Evolutionary conservation across 1,284 basidiomycete species (phyloP).

Genomic region (Puccinia coronata): DNA sequence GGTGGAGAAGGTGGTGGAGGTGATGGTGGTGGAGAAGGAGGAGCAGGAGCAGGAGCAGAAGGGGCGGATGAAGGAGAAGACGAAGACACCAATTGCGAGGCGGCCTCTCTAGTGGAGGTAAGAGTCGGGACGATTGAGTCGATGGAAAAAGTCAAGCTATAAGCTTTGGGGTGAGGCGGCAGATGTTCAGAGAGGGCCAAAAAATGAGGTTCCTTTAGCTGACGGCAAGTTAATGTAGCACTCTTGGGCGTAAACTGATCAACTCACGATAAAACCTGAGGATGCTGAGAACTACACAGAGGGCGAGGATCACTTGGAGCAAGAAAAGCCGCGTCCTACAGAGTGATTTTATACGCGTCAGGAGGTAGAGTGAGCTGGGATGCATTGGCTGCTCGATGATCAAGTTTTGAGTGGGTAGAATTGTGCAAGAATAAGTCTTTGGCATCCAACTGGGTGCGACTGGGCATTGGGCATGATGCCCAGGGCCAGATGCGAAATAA

Average conservation of each 20-base stretch:
- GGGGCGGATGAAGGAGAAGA: too few relatives aligned
- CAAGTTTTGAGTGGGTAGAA: background rate
- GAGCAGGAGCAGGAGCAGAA: background rate
- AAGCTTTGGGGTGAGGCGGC: background rate
- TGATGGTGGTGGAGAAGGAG: too few relatives aligned
- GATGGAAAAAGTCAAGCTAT: slow-evolving; percentile 5
- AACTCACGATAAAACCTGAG: background rate
- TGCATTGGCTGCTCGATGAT: slow-evolving; percentile 5
- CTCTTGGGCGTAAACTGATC: background rate
- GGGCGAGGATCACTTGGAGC: background rate
- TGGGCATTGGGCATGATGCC: background rate
- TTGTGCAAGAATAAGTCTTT: background rate
- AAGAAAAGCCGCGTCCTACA: slow-evolving; percentile 3
- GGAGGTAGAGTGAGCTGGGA: background rate
- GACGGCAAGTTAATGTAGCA: background rate
- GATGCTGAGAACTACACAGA: slow-evolving; percentile 18
- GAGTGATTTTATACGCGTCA: slow-evolving; percentile 2
- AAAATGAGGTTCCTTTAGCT: background rate
- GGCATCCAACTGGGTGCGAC: background rate
- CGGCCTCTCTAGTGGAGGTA: background rate
- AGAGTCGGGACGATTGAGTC: background rate
- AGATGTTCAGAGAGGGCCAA: background rate
- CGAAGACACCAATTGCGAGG: background rate
- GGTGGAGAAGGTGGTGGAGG: background rate
- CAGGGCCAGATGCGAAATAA: background rate